Base-by-base conservation (phyloP, 2,329 filamentous ascomycete genomes). In the Blumeriella jaapii region DNA sequence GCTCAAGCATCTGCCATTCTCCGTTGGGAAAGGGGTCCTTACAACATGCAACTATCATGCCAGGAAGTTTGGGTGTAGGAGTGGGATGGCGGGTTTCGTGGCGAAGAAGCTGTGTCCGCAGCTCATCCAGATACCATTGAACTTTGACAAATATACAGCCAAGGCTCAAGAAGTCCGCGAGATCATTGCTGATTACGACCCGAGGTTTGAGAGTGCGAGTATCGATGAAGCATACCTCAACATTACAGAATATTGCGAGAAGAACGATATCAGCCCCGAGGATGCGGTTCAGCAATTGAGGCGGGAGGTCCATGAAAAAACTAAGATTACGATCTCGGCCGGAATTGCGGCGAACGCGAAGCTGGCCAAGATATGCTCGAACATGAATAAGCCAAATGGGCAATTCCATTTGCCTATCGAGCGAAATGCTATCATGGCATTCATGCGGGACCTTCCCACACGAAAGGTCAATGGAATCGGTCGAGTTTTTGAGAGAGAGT, bases 171-270 rank as follows among this genome's bases (percentile, higher is more conserved):
- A 96, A 55, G 78, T 96, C 5, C 74, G 89, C 8, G 71, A 78
- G 26, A 74, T 98, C 1, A 64, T 98, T 11, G 79, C 74, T 8
- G 68, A 79, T n/a, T 98, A 96, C 53, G 91, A 98, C 52, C 74
- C 84, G 0, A 69, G 82, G 1, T 98, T 93, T 48, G 85, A 96
- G 57, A 93, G 82, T 49, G 85, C 89, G 0, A 94, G 86, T 54
- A 87, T 94, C 45, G 91, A 98, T 49, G 91, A 98, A 58, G 91
- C 91, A 1, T 98, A 95, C 54, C 65, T 98, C 17, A 96, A 98
- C 51, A 82, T 98, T 39, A 96, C 91, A 0, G 65, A 78, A 32
- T 96, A 93, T 55, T 94, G 89, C 52, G 49, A 62, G 8, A 69
- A 75, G 20, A 77, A 87, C 42, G 53, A 69, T 8, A 67, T 89